Evolutionary conservation across 2,329 filamentous ascomycete species (phyloP).

Genomic region (Aschersonia sp.): DNA sequence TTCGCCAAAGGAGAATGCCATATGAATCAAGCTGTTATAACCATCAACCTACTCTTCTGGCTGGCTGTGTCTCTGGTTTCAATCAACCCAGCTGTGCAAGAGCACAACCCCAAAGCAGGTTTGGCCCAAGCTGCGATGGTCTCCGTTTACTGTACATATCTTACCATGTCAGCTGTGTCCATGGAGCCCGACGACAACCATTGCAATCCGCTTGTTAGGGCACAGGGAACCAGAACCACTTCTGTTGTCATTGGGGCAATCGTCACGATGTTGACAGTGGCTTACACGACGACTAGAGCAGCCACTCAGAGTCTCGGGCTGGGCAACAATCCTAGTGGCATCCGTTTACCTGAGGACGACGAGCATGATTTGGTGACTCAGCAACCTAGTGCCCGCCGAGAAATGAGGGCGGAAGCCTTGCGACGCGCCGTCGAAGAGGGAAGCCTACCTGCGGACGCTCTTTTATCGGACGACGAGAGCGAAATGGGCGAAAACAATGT

Average conservation of each 20-base stretch:
- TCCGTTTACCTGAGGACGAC: slow-evolving; percentile 53
- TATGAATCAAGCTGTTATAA: slow-evolving; percentile 96
- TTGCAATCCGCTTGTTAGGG: slow-evolving; percentile 83
- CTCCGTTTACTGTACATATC: slow-evolving; percentile 93
- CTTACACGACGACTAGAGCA: slow-evolving; percentile 92
- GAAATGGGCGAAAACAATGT: slow-evolving; percentile 46
- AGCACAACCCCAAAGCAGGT: slow-evolving; percentile 82
- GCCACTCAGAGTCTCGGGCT: slow-evolving; percentile 79
- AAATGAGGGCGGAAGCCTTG: slow-evolving; percentile 87
- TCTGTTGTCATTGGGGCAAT: slow-evolving; percentile 87
- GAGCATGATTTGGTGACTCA: slow-evolving; percentile 82
- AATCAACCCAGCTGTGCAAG: slow-evolving; percentile 80
- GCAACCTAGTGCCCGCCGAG: slow-evolving; percentile 64
- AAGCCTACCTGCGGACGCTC: slow-evolving; percentile 76
- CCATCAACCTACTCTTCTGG: slow-evolving; percentile 79
- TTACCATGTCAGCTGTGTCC: slow-evolving; percentile 94
- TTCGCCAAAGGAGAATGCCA: slow-evolving; percentile 70
- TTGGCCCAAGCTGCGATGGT: slow-evolving; percentile 97
- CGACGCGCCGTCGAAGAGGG: slow-evolving; percentile 87
- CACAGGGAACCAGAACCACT: slow-evolving; percentile 75
- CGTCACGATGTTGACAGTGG: slow-evolving; percentile 91
- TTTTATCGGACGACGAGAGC: slow-evolving; percentile 60
- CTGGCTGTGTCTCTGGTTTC: slow-evolving; percentile 70
- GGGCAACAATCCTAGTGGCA: slow-evolving; percentile 34
- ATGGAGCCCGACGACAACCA: slow-evolving; percentile 93